Conservation (phyloP, 768 basidiomycete genomes). For the Obba rivulosa region DNA sequence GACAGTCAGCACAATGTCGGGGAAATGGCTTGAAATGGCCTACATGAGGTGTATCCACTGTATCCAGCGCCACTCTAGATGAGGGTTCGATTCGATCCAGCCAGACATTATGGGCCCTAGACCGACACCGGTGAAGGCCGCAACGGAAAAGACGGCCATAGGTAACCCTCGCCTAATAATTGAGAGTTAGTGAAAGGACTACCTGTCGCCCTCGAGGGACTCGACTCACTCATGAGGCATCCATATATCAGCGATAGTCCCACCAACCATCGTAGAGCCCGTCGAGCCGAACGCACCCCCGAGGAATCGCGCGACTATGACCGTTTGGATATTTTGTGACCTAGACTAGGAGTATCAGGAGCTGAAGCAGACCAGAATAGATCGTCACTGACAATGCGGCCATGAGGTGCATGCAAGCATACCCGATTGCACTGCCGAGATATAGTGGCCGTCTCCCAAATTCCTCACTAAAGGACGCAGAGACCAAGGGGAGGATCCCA, state of each 20-base stretch:
- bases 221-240: constrained; percentile 46
- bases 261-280: constrained; percentile 67
- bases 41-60: constrained; percentile 76
- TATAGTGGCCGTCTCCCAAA: constrained; percentile 63
- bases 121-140: constrained; percentile 56
- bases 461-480: constrained; percentile 70
- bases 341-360: constrained; percentile 17
- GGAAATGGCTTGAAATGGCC: constrained; percentile 6
- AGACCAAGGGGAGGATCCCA: constrained; percentile 55
- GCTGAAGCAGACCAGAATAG: background rate
- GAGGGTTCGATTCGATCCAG: constrained; percentile 57
- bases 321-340: constrained; percentile 47
- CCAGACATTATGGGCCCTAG: constrained; percentile 60
- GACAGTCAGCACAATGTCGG: constrained; percentile 3
- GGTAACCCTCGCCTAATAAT: constrained; percentile 66
- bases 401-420: constrained; percentile 45
- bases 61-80: constrained; percentile 76
- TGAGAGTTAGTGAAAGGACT: background rate
- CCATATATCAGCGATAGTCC: constrained; percentile 73
- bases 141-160: constrained; percentile 67
- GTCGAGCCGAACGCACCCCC: constrained; percentile 66
- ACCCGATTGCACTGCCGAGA: constrained; percentile 42
- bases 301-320: constrained; percentile 62
- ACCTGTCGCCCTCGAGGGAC: background rate
- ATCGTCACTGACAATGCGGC: constrained; percentile 31